phyloP scores from a whole-genome alignment of 331 rosid species.

The Malus hybrid region DNA sequence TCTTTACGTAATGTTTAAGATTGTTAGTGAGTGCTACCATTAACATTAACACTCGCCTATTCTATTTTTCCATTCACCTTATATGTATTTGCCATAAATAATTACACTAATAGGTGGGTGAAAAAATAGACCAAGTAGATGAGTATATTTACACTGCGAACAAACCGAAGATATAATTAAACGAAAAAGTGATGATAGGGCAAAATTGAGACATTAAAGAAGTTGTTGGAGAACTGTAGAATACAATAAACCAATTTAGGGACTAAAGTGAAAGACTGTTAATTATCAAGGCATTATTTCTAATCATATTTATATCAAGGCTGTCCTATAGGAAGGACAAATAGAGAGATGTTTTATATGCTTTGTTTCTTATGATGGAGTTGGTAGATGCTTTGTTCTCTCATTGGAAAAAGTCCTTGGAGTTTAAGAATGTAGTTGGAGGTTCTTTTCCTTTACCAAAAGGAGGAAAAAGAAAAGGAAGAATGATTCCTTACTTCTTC shows the following conservation, averaged over 20 bases:
- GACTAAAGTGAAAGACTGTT: neutral
- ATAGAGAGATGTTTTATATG: too few relatives aligned
- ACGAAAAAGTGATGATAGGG: neutral
- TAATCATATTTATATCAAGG: too few relatives aligned
- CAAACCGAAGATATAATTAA: neutral
- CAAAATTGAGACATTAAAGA: neutral
- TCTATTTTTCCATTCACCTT: neutral
- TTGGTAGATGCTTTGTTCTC: neutral
- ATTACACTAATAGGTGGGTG: neutral
- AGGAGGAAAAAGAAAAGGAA: neutral
- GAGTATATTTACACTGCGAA: too few relatives aligned
- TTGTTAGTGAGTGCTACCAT: neutral
- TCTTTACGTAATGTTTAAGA: neutral
- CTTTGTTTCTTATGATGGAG: neutral
- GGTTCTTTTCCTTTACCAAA: neutral
- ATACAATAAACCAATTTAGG: neutral
- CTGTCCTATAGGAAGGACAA: too few relatives aligned
- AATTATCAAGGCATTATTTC: neutral
- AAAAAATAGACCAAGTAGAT: too few relatives aligned
- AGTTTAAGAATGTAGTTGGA: neutral
- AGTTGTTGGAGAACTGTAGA: neutral
- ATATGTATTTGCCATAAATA: too few relatives aligned
- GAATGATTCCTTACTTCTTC: neutral
- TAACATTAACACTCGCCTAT: too few relatives aligned
- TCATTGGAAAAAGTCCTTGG: neutral